Evolutionary conservation across 371 early-diverging fungal genomes (phyloP).

Genomic region (Mucor plumbeus): DNA sequence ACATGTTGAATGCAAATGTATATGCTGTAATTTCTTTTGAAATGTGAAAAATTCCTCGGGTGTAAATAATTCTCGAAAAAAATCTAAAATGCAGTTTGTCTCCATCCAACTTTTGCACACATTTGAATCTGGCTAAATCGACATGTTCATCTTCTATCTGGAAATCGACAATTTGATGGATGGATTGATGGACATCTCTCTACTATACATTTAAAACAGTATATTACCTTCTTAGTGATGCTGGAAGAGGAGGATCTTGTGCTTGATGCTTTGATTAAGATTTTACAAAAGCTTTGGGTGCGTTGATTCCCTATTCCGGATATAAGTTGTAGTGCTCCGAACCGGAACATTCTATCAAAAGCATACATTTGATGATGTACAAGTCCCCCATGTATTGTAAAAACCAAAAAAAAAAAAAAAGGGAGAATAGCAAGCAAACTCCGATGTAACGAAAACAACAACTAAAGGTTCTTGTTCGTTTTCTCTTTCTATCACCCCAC

Average conservation of each 20-base stretch:
- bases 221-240: slow-evolving; percentile 29
- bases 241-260: slow-evolving; percentile 27
- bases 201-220: neutral
- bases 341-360: neutral
- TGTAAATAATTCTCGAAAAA: too few species aligned
- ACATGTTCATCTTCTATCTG: neutral
- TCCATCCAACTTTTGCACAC: too few species aligned
- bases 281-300: slow-evolving; percentile 2
- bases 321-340: neutral
- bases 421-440: neutral
- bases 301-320: neutral
- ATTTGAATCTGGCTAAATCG: neutral
- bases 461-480: neutral
- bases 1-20: too few species aligned
- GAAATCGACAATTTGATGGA: slow-evolving; percentile 7
- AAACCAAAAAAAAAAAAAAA: neutral
- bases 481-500: slow-evolving; percentile 7
- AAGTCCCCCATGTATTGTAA: neutral
- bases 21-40: too few species aligned
- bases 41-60: too few species aligned
- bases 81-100: too few species aligned
- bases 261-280: slow-evolving; percentile 6
- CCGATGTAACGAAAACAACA: neutral
- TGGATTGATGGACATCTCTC: slow-evolving; percentile 12
- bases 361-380: neutral